Conservation (phyloP, 305 asterid genomes). For the Fraxinus xanthoxyloides region DNA sequence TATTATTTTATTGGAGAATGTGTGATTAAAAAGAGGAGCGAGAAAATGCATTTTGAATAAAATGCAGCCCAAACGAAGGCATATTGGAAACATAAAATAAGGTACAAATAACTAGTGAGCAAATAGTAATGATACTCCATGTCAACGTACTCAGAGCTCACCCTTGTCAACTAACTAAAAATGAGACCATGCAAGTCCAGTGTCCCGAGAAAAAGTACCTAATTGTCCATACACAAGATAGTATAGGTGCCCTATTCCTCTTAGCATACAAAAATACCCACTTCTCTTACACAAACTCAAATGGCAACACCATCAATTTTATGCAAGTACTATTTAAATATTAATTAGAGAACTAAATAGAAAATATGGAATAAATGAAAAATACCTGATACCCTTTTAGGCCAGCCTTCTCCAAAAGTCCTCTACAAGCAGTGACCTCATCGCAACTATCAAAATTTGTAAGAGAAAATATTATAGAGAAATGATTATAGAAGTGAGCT, state of each 20-base stretch:
- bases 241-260: neutral
- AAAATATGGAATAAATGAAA: conserved; percentile 6
- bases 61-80: neutral
- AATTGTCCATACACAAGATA: neutral
- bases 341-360: neutral
- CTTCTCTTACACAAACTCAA: neutral
- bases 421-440: conserved; percentile 56
- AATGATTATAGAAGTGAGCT: neutral
- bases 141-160: neutral
- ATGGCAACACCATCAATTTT: neutral
- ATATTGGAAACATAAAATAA: neutral
- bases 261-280: neutral
- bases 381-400: conserved; percentile 87
- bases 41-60: too few species aligned
- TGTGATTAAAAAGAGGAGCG: neutral
- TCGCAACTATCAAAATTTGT: conserved; percentile 40
- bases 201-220: neutral
- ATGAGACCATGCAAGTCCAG: neutral
- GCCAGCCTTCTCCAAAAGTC: conserved; percentile 54
- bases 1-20: neutral
- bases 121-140: neutral
- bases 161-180: neutral
- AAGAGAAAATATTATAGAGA: neutral
- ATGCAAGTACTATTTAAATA: neutral
- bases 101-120: neutral